phyloP scores from a whole-genome alignment of 495 filamentous ascomycete species.

The Pyronema domesticum region DNA sequence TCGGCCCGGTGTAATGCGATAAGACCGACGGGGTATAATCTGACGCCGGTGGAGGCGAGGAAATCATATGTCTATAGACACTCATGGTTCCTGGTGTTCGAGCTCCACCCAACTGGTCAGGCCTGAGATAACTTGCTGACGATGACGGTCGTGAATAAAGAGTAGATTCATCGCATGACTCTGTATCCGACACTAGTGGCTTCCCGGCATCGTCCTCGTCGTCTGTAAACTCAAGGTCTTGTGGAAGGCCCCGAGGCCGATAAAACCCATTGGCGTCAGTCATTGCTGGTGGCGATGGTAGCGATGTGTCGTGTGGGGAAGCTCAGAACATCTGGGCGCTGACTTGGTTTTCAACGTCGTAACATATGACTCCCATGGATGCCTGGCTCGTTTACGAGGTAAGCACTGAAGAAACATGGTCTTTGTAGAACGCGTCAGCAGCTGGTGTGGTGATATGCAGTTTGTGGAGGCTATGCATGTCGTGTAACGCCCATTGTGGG shows the following conservation, averaged over 20 bases:
- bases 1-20: slow-evolving; percentile 13
- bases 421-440: neutral
- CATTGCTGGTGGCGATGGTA: neutral
- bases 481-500: neutral
- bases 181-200: neutral
- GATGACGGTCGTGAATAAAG: neutral
- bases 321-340: neutral
- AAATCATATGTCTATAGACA: slow-evolving; percentile 48
- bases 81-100: neutral
- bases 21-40: slow-evolving; percentile 36
- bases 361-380: neutral
- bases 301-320: neutral
- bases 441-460: neutral
- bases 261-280: slow-evolving; percentile 1
- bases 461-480: neutral
- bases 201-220: neutral
- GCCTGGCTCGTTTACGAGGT: neutral
- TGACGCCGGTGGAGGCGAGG: slow-evolving; percentile 56
- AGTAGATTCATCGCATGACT: neutral
- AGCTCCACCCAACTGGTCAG: neutral
- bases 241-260: neutral
- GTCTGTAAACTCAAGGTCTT: neutral
- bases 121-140: neutral
- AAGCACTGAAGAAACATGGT: neutral
- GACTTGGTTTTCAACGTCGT: neutral